Evolutionary conservation across 345 rosid genomes (phyloP).

Genomic region (Sisymbrium irio): DNA sequence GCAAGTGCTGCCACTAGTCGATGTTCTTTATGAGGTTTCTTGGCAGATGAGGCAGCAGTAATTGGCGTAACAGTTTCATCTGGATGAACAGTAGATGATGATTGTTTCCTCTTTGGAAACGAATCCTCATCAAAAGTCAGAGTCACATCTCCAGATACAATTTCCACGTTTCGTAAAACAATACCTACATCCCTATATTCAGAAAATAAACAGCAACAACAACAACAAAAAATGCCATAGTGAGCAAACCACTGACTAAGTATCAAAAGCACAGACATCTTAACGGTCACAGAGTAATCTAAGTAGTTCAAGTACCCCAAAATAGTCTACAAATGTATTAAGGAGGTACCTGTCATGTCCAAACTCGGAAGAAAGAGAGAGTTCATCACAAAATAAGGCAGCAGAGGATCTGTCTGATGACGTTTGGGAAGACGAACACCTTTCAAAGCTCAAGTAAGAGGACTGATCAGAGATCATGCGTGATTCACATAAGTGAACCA

Average conservation of each 20-base stretch:
- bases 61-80: conserved; percentile 37
- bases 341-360: conserved; percentile 74
- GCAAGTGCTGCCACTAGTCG: conserved; percentile 49
- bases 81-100: conserved; percentile 39
- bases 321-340: neutral
- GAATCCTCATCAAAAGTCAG: conserved; percentile 73
- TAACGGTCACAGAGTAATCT: neutral
- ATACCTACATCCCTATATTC: conserved; percentile 77
- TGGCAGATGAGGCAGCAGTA: conserved; percentile 37
- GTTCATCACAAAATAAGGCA: conserved; percentile 72
- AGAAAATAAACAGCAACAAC: neutral
- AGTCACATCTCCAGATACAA: conserved; percentile 65
- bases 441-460: conserved; percentile 42
- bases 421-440: conserved; percentile 45
- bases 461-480: conserved; percentile 54
- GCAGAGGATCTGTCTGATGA: conserved; percentile 62
- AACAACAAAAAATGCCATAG: neutral
- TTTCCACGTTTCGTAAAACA: conserved; percentile 59
- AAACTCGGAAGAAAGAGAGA: conserved; percentile 79
- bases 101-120: conserved; percentile 53
- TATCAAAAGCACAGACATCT: conserved; percentile 1
- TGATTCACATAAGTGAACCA: conserved; percentile 62
- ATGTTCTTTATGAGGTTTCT: conserved; percentile 48
- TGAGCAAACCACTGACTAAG: conserved; percentile 17
- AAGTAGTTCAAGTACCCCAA: conserved; percentile 3